Percentiles rank a stretch among this genome's conserved stretches.
Evolutionary conservation across 2,329 filamentous ascomycete genomes (phyloP).

Genomic region (Geoglossum cookeanum): DNA sequence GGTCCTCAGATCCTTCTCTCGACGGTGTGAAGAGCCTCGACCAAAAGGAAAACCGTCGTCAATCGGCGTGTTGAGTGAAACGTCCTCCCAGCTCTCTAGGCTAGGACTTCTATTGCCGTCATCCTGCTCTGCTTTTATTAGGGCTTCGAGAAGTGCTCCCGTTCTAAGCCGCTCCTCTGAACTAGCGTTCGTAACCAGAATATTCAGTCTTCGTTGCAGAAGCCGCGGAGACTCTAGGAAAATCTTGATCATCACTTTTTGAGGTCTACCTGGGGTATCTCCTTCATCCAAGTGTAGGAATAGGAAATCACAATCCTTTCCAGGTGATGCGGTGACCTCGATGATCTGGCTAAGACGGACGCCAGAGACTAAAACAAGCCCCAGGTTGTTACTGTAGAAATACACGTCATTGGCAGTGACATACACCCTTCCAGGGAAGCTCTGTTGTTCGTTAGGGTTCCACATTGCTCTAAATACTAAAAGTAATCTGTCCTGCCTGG

Average conservation of each 20-base stretch:
- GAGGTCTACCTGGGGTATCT: conserved; percentile 42
- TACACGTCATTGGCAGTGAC: conserved; percentile 77
- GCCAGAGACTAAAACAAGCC: conserved; percentile 66
- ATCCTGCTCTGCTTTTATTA: conserved; percentile 56
- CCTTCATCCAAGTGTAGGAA: conserved; percentile 59
- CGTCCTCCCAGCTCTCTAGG: conserved; percentile 80
- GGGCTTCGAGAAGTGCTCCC: conserved; percentile 47
- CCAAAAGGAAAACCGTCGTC: conserved; percentile 34
- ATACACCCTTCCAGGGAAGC: conserved; percentile 71
- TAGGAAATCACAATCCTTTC: conserved; percentile 81
- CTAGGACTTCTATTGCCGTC: conserved; percentile 45
- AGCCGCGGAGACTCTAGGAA: conserved; percentile 77
- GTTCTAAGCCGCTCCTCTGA: conserved; percentile 49
- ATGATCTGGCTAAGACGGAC: conserved; percentile 58
- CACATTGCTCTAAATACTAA: conserved; percentile 88
- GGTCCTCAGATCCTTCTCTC: conserved; percentile 28
- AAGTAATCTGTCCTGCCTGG: conserved; percentile 61
- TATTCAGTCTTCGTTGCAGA: conserved; percentile 67
- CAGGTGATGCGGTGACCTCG: conserved; percentile 78
- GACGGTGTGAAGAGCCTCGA: conserved; percentile 12
- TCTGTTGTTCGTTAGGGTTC: conserved; percentile 55
- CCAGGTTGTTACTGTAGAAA: conserved; percentile 91
- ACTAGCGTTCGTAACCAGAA: conserved; percentile 62
- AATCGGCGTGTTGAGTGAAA: conserved; percentile 38
- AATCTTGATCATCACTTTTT: conserved; percentile 70